Conservation (phyloP, 2,329 filamentous ascomycete species). For the Pleoardoris graminearum region DNA sequence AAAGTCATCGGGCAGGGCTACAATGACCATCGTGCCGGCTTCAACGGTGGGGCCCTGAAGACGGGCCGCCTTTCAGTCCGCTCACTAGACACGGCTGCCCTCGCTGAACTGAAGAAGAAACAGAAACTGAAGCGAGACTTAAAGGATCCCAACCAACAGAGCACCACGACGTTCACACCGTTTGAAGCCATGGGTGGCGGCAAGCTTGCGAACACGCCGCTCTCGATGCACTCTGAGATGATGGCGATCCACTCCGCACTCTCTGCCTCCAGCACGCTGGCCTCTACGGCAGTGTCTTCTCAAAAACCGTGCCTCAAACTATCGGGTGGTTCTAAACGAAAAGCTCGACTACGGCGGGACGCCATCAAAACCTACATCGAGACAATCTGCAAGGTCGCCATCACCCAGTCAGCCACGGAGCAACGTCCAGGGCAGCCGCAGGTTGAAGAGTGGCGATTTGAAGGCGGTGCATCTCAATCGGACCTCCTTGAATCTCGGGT, state of each 20-base stretch:
- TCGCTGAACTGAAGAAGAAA: slow-evolving; percentile 44
- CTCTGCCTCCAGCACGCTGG: slow-evolving; percentile 49
- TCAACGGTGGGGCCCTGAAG: slow-evolving; percentile 56
- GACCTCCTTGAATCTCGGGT: slow-evolving; percentile 24
- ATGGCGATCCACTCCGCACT: slow-evolving; percentile 59
- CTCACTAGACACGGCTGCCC: slow-evolving; percentile 40
- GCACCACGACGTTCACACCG: slow-evolving; percentile 41
- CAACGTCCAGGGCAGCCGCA: slow-evolving; percentile 41
- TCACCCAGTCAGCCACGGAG: slow-evolving; percentile 33
- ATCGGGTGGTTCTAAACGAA: slow-evolving; percentile 55
- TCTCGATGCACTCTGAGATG: slow-evolving; percentile 61
- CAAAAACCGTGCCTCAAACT: slow-evolving; percentile 57
- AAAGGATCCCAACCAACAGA: neutral
- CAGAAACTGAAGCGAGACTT: slow-evolving; percentile 19
- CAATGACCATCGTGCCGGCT: slow-evolving; percentile 56
- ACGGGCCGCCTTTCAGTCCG: slow-evolving; percentile 45
- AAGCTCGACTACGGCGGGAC: slow-evolving; percentile 48
- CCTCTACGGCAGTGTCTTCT: slow-evolving; percentile 49
- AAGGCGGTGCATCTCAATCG: slow-evolving; percentile 51
- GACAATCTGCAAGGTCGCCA: slow-evolving; percentile 45
- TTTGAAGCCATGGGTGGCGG: slow-evolving; percentile 47
- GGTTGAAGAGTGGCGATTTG: slow-evolving; percentile 55
- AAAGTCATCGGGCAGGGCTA: slow-evolving; percentile 58
- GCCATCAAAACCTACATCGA: slow-evolving; percentile 52
- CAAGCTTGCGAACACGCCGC: slow-evolving; percentile 46